Evolutionary conservation across 176 grass and related monocot species (phyloP), one percentile per base, ranked within the genome.

Genomic region (Oryza glumipatula): DNA sequence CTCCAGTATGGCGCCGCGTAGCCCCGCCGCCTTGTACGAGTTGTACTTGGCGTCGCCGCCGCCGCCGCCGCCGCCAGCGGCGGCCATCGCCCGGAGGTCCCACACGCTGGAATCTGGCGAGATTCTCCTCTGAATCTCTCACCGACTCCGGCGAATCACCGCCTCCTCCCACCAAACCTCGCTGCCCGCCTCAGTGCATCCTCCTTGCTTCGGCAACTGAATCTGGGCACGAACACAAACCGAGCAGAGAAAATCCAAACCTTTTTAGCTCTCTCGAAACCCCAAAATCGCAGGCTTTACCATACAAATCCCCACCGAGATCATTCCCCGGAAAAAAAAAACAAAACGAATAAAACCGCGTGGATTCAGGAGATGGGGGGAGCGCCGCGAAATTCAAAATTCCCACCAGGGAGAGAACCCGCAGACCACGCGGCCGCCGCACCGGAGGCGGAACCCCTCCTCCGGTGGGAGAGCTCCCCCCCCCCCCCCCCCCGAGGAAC

Each of bases 21-120:
- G 58, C 3, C 86, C 86, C 16, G 96, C 88, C 47, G 89, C 81
- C 87, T 94, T 99, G 85, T 99, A 94, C 44, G 89, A 99, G 83
- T 65, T 92, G 74, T 99, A 91, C 79, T 41, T 87, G 41, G 46
- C 70, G 19, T 75, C 67, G 51, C 1, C 51, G 68, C 2, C 78
- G 68, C 70, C 67, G 51, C 1, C 51, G 68, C 2, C 78, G 68
- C 70, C 72, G 26, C 72, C 80, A 44, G 35, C 80, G 67, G 90
- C 84, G 76, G 92, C 90, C 90, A 92, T 90, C 70, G 56, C 66
- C 61, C 8, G 74, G 74, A 87, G 84, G 81, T 84, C 52, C 83
- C 72, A 72, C 79, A 72, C 82, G 83, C 73, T 60, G 83, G 80
- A 83, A 74, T n/a, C 24, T 26, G 68, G 36, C 7, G 35, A 80